Evolutionary conservation across 441 rosid genomes (phyloP), one percentile per base, ranked within the genome.

Genomic region (Gossypium lobatum): DNA sequence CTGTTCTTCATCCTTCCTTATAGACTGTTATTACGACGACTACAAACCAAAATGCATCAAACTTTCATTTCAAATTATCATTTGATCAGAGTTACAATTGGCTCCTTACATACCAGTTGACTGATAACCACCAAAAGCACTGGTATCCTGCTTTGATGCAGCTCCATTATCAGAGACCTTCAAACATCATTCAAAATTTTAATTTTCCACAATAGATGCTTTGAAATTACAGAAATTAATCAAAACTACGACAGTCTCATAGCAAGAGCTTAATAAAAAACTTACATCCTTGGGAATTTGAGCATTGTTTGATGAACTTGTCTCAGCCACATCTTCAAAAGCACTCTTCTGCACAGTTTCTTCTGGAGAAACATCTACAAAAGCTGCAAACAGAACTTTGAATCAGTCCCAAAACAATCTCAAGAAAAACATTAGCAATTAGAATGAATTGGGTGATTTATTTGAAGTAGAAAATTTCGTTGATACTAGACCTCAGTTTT

Each of bases 351-450:
- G 84, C 2, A 86, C 59, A 23, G 90, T 85, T 79, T 91, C 98
- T 74, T 91, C 95, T 0, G 94, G 93, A 73, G 99, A 88, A 50
- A 95, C 79, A 66, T 91, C 99, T n/a, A 90, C 91, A 84, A 91
- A 95, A 81, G 96, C 98, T 95, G 88, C 74, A 85, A 75, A 71
- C 16, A 61, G 39, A 73, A 78, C 79, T 74, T 73, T 28, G 16
- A 9, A 52, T 69, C 61, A 69, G 58, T 52, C 46, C 53, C 31
- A 4, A 52, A 28, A 28, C 61, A 17, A 52, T 69, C 52, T 28
- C 11, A 9, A 28, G 61, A 26, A 50, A 8, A 68, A 4, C 60
- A 68, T 48, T 6, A 5, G 72, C n/a, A 26, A 17, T 11, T 53
- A 46, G 48, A 31, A 52, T 28, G 48, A 69, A 53, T 17, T 69